These are phyloP conservation scores for Mycoemilia scoparia DNA, from an alignment of 192 early-diverging fungal genomes.

Conservation along the genomic window DNA sequence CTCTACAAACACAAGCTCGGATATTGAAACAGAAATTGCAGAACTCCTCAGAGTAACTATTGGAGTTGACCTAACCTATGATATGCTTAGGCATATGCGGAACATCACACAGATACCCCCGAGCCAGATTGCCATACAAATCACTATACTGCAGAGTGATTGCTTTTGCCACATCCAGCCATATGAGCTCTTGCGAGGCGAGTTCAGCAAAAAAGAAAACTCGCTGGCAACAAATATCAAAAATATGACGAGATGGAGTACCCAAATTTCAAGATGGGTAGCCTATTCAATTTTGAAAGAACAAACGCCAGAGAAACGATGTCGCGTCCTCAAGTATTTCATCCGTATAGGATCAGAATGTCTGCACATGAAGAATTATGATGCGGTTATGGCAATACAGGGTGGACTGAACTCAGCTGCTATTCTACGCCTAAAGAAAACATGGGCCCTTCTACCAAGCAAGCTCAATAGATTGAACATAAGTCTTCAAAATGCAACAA, in stretches of 20 bases:
- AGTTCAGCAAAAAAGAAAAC: slow-evolving; percentile 29
- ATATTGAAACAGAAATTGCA: slow-evolving; percentile 23
- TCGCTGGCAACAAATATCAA: slow-evolving; percentile 46
- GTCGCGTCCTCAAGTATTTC: slow-evolving; percentile 50
- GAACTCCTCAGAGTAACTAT: slow-evolving; percentile 27
- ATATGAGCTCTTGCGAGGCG: slow-evolving; percentile 52
- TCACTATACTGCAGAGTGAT: slow-evolving; percentile 61
- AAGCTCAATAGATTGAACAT: slow-evolving; percentile 49
- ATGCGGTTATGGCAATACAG: slow-evolving; percentile 61
- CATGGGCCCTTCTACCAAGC: slow-evolving; percentile 42
- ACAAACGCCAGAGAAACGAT: slow-evolving; percentile 45
- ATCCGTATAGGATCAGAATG: slow-evolving; percentile 51
- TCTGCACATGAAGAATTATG: slow-evolving; percentile 41
- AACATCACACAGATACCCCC: slow-evolving; percentile 53
- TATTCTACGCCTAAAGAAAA: slow-evolving; percentile 48
- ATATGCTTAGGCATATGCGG: slow-evolving; percentile 39
- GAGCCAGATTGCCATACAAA: slow-evolving; percentile 61
- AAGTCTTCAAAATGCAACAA: slow-evolving; percentile 33
- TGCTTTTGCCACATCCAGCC: slow-evolving; percentile 49
- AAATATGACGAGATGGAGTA: slow-evolving; percentile 48
- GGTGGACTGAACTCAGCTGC: slow-evolving; percentile 55
- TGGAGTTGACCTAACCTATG: slow-evolving; percentile 27
- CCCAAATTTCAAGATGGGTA: slow-evolving; percentile 63
- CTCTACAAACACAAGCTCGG: too few species aligned
- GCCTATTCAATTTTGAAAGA: slow-evolving; percentile 54